These are phyloP conservation scores for Proliferodiscus dingleyae DNA, from an alignment of 2,329 filamentous ascomycete species.

Conservation along the genomic window DNA sequence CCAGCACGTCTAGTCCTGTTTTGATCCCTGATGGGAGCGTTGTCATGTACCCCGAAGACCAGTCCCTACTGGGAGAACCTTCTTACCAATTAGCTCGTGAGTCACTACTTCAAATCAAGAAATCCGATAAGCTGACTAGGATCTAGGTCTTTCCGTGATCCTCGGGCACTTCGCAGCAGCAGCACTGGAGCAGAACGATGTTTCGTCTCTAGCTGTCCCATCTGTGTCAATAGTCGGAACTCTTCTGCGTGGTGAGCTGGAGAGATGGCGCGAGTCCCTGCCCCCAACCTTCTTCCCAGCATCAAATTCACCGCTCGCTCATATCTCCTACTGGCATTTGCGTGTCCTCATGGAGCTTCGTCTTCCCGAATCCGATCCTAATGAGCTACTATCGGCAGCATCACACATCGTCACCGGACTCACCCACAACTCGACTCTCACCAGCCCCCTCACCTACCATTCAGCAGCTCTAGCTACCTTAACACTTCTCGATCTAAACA, in stretches of 20 bases:
- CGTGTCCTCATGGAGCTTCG: constrained; percentile 60
- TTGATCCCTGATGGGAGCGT: constrained; percentile 59
- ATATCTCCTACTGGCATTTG: constrained; percentile 67
- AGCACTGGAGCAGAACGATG: constrained; percentile 39
- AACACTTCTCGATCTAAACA: constrained; percentile 55
- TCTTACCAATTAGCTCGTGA: constrained; percentile 62
- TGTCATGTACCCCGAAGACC: constrained; percentile 55
- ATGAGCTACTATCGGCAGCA: constrained; percentile 56
- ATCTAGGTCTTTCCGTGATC: constrained; percentile 52
- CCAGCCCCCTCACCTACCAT: constrained; percentile 63
- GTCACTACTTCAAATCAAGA: constrained; percentile 29
- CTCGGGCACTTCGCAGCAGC: constrained; percentile 50
- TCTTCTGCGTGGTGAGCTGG: constrained; percentile 52
- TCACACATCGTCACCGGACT: constrained; percentile 56
- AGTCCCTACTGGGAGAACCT: constrained; percentile 55
- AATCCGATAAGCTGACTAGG: constrained; percentile 1
- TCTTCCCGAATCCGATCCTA: constrained; percentile 48
- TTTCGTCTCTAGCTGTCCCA: constrained; percentile 38
- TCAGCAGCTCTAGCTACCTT: constrained; percentile 56
- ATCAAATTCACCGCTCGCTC: constrained; percentile 49
- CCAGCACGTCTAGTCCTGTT: constrained; percentile 58
- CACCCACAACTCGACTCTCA: constrained; percentile 47
- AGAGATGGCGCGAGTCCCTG: constrained; percentile 62
- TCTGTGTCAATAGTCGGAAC: constrained; percentile 42
- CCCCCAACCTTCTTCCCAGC: constrained; percentile 50